Evolutionary conservation across 306 rosid species (phyloP).

Genomic region (Lathyrus tuberosus): DNA sequence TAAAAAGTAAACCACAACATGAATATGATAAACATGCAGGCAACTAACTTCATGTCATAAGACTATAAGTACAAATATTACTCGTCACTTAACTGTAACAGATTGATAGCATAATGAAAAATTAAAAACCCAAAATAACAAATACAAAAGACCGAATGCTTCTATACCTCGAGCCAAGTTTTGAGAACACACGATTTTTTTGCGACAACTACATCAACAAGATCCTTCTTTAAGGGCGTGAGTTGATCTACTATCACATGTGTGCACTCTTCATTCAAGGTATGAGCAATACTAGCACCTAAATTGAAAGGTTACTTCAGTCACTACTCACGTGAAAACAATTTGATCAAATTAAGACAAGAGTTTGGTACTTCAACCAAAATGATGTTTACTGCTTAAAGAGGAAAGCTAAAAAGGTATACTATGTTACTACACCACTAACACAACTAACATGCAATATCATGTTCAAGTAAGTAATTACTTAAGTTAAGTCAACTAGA

Average conservation of each 20-base stretch:
- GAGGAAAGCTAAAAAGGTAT: conserved; percentile 2
- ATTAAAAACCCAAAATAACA: conserved; percentile 27
- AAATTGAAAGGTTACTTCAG: conserved; percentile 37
- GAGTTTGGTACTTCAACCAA: conserved; percentile 33
- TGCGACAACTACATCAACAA: conserved; percentile 69
- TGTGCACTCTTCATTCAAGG: conserved; percentile 72
- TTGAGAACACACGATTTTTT: conserved; percentile 65
- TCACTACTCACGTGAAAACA: conserved; percentile 22
- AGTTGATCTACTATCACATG: conserved; percentile 81
- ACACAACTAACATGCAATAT: conserved; percentile 7
- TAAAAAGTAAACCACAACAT: conserved; percentile 21
- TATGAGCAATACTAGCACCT: conserved; percentile 66
- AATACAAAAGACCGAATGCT: conserved; percentile 37
- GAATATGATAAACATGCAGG: conserved; percentile 16
- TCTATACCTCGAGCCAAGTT: conserved; percentile 82
- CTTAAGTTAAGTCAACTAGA: conserved; percentile 26
- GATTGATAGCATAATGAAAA: neutral
- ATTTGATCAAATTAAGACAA: neutral
- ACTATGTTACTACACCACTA: conserved; percentile 23
- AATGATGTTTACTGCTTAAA: conserved; percentile 10
- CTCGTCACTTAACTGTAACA: conserved; percentile 17
- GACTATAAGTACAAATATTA: conserved; percentile 15
- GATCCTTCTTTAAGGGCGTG: conserved; percentile 63
- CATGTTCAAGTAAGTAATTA: conserved; percentile 17
- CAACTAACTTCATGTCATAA: conserved; percentile 25